A percentile compares a stretch with the other conserved stretches of the same genome.
Conservation (phyloP, 768 basidiomycete species). For the Lentinula aciculospora region DNA sequence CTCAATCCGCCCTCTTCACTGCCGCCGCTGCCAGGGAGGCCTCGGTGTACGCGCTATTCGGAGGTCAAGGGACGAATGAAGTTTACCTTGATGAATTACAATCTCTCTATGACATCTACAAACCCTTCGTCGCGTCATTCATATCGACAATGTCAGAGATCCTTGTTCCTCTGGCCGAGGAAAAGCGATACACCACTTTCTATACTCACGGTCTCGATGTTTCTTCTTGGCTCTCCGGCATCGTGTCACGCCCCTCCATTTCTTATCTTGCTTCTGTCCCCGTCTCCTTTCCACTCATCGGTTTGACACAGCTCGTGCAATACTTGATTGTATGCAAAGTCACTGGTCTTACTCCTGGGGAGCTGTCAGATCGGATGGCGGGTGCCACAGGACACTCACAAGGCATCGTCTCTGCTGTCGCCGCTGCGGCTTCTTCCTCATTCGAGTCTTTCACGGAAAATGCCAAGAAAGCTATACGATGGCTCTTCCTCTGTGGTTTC, state of each 20-base stretch:
- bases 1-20: constrained; percentile 63
- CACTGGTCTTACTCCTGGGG: constrained; percentile 68
- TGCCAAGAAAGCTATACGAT: constrained; percentile 77
- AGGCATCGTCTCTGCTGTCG: constrained; percentile 92
- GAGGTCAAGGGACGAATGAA: constrained; percentile 97
- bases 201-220: constrained; percentile 83
- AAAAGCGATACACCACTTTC: constrained; percentile 46
- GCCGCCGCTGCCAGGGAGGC: constrained; percentile 58
- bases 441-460: constrained; percentile 74
- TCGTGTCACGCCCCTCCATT: constrained; percentile 64
- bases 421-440: constrained; percentile 73
- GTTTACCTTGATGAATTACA: constrained; percentile 97
- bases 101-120: constrained; percentile 86
- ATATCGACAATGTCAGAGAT: constrained; percentile 61
- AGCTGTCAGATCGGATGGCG: constrained; percentile 68
- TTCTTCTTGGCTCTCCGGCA: constrained; percentile 76
- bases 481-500: constrained; percentile 91
- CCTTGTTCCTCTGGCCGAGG: constrained; percentile 64
- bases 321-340: constrained; percentile 81
- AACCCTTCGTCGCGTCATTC: constrained; percentile 76
- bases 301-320: constrained; percentile 91
- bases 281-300: constrained; percentile 92
- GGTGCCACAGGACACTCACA: constrained; percentile 98
- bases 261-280: constrained; percentile 91
- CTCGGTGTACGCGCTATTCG: constrained; percentile 88